These are phyloP conservation scores for Trapa incisa DNA, from an alignment of 345 rosid genomes.

Conservation along the genomic window DNA sequence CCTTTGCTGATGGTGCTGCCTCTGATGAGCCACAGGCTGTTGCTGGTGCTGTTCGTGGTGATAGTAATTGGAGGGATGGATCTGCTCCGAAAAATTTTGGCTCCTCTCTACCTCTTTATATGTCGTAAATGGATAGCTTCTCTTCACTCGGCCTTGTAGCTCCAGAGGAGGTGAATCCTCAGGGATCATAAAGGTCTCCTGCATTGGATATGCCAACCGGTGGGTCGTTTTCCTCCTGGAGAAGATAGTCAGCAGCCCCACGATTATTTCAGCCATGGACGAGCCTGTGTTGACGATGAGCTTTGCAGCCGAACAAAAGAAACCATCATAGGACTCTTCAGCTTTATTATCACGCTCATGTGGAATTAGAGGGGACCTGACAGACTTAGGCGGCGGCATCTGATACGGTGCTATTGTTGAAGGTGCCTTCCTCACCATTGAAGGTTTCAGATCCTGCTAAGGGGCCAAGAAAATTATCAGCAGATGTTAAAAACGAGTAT, in stretches of 20 bases:
- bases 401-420: conserved; percentile 47
- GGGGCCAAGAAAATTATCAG: not conserved
- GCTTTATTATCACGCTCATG: conserved; percentile 38
- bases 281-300: conserved; percentile 60
- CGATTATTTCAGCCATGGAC: conserved; percentile 42
- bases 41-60: conserved; percentile 24
- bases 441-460: conserved; percentile 31
- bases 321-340: conserved; percentile 49
- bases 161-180: conserved; percentile 66
- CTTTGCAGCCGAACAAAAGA: conserved; percentile 62
- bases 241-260: conserved; percentile 32
- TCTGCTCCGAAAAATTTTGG: conserved; percentile 31
- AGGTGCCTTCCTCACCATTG: conserved; percentile 20
- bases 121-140: conserved; percentile 30
- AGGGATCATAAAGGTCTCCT: conserved; percentile 68
- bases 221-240: conserved; percentile 29
- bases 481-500: not conserved
- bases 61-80: conserved; percentile 23
- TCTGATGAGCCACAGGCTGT: conserved; percentile 20
- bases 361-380: conserved; percentile 63
- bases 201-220: conserved; percentile 32
- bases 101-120: conserved; percentile 28
- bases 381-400: conserved; percentile 50
- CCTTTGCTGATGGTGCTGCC: conserved; percentile 32
- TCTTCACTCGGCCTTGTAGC: conserved; percentile 38